Evolutionary conservation across 805 yeast species (phyloP), one percentile per base, ranked within the genome.

Genomic region (Osmozyma mogii): DNA sequence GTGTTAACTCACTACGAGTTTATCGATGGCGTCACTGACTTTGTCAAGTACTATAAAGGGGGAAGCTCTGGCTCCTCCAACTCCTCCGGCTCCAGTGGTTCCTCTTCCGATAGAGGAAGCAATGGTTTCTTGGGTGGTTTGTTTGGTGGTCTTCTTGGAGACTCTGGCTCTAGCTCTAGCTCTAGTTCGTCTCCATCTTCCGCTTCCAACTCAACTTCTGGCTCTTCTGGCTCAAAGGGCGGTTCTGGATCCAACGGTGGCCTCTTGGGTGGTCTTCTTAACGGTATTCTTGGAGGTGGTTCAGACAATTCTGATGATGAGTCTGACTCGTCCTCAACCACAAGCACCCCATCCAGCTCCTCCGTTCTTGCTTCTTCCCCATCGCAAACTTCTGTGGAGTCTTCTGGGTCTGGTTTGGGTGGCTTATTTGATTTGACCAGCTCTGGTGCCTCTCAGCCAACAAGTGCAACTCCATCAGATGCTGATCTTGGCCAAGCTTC

Each of bases 1-100:
- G 20, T 45, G 16, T 41, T 47, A 28, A 37, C 39, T 15, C 45
- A 47, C 34, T 41, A 41, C 29, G 41, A 40, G 20, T 27, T 36
- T 12, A 31, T 43, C 15, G 39, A 45, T 1, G 52, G 52, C 9
- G 27, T 41, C 7, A 37, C 37, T 4, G 29, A 29, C 7, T 35
- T 45, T 16, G 32, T 37, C 15, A 30, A 43, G 25, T 31, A 27
- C 10, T 36, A 36, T 29, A 38, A 39, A 25, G 32, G 38, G 14
- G n/a, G n/a, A n/a, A n/a, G n/a, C n/a, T n/a, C n/a, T n/a, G 16
- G 12, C 11, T 4, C 16, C 5, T 14, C 27, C 8, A 13, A 11
- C 17, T 5, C n/a, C 16, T 5, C 27, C 13, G 21, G 31, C 10
- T 8, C 20, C 6, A 12, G 22, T 13, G 22, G 31, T 8, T 20